phyloP scores from a whole-genome alignment of 305 asterid species.

The Fraxinus baroniana region DNA sequence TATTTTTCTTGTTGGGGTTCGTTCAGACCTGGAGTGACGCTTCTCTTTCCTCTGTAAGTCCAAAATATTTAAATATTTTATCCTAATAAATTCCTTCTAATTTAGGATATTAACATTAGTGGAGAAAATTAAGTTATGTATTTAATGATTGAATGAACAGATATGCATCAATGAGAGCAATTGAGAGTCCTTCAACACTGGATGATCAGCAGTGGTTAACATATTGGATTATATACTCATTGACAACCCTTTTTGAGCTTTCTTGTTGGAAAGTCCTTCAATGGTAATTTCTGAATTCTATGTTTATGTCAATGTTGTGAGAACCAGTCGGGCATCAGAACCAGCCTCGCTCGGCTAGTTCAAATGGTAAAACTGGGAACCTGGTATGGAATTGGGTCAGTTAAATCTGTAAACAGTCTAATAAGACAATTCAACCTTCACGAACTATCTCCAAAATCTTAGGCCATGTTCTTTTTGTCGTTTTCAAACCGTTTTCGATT shows the following conservation, averaged over 20 bases:
- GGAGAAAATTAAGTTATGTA: background rate
- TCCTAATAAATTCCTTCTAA: background rate
- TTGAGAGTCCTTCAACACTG: slow-evolving; percentile 51
- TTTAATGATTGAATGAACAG: slow-evolving; percentile 35
- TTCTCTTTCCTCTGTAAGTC: slow-evolving; percentile 87
- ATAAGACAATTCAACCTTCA: background rate
- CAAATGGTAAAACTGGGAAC: background rate
- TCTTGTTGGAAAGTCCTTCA: slow-evolving; percentile 50
- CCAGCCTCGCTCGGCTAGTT: background rate
- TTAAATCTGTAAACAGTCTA: background rate
- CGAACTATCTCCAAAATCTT: background rate
- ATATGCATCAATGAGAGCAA: slow-evolving; percentile 88
- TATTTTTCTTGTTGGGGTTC: slow-evolving; percentile 17
- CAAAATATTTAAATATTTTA: background rate
- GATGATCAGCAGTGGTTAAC: slow-evolving; percentile 99
- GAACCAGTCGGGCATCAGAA: background rate
- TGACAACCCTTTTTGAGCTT: slow-evolving; percentile 74
- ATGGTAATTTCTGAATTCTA: slow-evolving; percentile 48
- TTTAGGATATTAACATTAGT: background rate
- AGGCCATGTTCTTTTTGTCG: too few relatives aligned
- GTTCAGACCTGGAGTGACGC: slow-evolving; percentile 86
- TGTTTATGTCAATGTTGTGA: background rate
- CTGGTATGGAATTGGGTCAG: background rate
- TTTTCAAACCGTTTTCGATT: too few relatives aligned
- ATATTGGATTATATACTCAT: slow-evolving; percentile 88